Base-by-base conservation (phyloP, 2,329 filamentous ascomycete species). In the Phyllosticta capitalensis region DNA sequence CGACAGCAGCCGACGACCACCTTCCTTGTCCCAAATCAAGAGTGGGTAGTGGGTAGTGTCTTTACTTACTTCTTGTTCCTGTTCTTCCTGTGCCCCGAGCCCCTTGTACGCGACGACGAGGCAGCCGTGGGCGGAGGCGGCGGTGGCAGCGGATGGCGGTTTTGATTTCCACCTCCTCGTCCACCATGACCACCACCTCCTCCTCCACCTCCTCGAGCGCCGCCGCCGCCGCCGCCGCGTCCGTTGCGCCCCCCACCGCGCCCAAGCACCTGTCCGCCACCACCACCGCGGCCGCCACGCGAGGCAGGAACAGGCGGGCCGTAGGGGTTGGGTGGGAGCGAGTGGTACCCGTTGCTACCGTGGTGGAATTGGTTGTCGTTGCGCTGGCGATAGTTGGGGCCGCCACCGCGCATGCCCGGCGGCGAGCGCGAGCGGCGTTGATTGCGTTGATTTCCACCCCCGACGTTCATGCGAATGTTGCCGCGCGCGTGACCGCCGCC, bases 381-480 rank as follows among this genome's bases (percentile, higher is more conserved):
- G 9, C 52, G 52, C 2, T 38, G 26, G 21, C 52, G 48, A 21
- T 33, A 33, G 52, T 22, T 20, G 22, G n/a, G 10, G 30, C 38
- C 21, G 45, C 24, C 52, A 12, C 24, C 17, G 24, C 33, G 24
- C 45, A 2, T 52, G 55, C 19, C 12, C 20, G 14, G 45, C 19
- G 38, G 38, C 17, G 38, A 45, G 7, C 12, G 30, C 48, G 30
- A 20, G 49, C 24, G 20, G 22, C 26, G 22, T 21, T 19, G 53
- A 9, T 45, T 28, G 53, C 38, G 12, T 7, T 38, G 30, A 14
- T 24, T 45, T 10, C 28, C 53, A 19, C 50, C 21, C 10, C 52
- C 28, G 2, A 54, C 17, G 28, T 60, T 60, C 49, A 60, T 60
- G 28, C 54, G 58, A 20, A 60, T 60, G 54, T 21, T 56, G 48